A percentile compares a stretch with the other conserved stretches of the same genome.
Conservation (phyloP, 2,329 filamentous ascomycete species). For the Aureobasidium sp. region DNA sequence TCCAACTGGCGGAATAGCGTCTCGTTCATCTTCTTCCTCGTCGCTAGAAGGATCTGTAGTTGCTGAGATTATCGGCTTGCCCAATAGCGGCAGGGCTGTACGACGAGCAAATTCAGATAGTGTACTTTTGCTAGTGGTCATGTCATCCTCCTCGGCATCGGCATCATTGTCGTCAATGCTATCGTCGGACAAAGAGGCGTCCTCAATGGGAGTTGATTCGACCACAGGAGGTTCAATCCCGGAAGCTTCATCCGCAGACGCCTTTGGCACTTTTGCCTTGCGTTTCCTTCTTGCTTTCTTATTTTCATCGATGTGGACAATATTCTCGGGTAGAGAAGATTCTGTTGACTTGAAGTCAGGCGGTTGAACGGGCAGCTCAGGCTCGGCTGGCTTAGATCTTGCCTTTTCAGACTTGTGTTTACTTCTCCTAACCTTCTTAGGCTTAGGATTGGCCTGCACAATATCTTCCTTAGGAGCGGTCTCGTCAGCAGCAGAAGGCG, state of each 20-base stretch:
- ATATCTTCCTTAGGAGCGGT: neutral
- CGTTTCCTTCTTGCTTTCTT: neutral
- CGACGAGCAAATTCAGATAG: neutral
- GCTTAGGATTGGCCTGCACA: neutral
- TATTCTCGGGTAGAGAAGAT: neutral
- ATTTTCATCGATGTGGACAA: neutral
- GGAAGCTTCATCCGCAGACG: too few relatives aligned
- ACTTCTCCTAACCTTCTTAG: slow-evolving; percentile 10
- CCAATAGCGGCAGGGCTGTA: neutral
- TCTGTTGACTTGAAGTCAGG: neutral
- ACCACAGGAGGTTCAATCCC: neutral
- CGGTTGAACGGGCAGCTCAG: neutral
- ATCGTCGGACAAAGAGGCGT: neutral
- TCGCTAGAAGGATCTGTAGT: slow-evolving; percentile 1
- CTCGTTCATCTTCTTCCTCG: neutral
- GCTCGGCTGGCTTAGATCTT: neutral
- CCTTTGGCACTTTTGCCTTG: neutral
- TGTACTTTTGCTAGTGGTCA: neutral
- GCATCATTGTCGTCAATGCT: neutral
- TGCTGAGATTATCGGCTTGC: slow-evolving; percentile 6
- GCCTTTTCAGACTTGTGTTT: neutral
- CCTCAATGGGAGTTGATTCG: neutral
- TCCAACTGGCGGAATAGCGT: neutral
- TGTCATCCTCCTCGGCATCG: neutral
- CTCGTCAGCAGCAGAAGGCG: neutral